Percentiles rank a stretch among this genome's conserved stretches.
These are phyloP conservation scores for Physaria fendleri DNA, from an alignment of 345 rosid species.

Conservation along the genomic window DNA sequence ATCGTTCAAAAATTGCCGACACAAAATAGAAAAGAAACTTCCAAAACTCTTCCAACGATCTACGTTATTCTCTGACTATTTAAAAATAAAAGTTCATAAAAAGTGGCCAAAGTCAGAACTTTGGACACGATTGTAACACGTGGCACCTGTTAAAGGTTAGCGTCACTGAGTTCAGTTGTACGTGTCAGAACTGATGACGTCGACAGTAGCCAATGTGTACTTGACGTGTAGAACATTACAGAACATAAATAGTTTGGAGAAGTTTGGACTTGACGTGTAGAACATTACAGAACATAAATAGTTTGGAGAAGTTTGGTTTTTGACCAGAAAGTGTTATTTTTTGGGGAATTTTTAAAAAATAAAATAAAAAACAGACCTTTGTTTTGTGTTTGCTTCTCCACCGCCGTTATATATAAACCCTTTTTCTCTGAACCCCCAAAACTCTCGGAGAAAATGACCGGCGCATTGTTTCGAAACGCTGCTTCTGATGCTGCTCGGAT, in stretches of 20 bases:
- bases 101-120: neutral
- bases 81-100: neutral
- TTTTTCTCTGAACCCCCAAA: slow-evolving; percentile 13
- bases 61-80: neutral
- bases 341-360: neutral
- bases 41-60: neutral
- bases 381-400: neutral
- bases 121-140: slow-evolving; percentile 15
- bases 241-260: slow-evolving; percentile 12
- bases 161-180: neutral
- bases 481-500: slow-evolving; percentile 24
- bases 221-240: neutral
- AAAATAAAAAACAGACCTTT: slow-evolving; percentile 4
- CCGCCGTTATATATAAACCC: slow-evolving; percentile 17
- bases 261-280: slow-evolving; percentile 9
- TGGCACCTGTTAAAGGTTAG: slow-evolving; percentile 1
- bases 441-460: slow-evolving; percentile 37
- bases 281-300: neutral
- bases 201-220: neutral
- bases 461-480: slow-evolving; percentile 31
- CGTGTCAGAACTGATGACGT: slow-evolving; percentile 30
- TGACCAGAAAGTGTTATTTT: neutral
- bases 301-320: slow-evolving; percentile 16
- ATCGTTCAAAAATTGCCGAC: no score
- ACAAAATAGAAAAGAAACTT: no score